Conservation (phyloP, 202 grass and related monocot genomes). For the Cymbopogon flexuosus region DNA sequence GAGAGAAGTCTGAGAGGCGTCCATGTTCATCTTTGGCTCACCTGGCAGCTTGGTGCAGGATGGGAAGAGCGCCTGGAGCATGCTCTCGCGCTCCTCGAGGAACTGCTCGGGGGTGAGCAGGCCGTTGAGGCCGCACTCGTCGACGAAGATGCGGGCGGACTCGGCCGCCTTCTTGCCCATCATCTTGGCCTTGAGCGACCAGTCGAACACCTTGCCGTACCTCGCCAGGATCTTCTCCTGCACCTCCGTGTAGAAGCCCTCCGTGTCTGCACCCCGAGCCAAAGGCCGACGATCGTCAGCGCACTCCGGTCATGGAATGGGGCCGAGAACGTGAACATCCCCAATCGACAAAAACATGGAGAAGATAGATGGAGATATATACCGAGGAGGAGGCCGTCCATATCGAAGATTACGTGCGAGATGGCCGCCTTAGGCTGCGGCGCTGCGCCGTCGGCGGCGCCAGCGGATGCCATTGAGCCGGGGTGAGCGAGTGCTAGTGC, state of each 20-base stretch:
- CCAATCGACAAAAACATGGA: not conserved
- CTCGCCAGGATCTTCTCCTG: slow-evolving; percentile 81
- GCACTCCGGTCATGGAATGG: not conserved
- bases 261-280: slow-evolving; percentile 37
- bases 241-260: slow-evolving; percentile 86
- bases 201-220: slow-evolving; percentile 83
- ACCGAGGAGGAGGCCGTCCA: slow-evolving; percentile 92
- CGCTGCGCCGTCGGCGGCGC: not conserved
- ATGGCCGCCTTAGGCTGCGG: slow-evolving; percentile 21
- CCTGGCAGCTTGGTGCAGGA: slow-evolving; percentile 64
- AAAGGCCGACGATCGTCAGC: not conserved
- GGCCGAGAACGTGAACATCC: not conserved
- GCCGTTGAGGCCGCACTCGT: slow-evolving; percentile 56
- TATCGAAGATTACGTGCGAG: slow-evolving; percentile 90
- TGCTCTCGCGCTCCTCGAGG: slow-evolving; percentile 63
- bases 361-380: not conserved
- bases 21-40: slow-evolving; percentile 6
- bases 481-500: not conserved
- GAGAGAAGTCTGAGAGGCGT: not conserved
- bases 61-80: slow-evolving; percentile 13
- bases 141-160: slow-evolving; percentile 74
- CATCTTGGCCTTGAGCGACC: slow-evolving; percentile 86
- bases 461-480: slow-evolving; percentile 27
- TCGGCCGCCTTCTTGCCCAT: slow-evolving; percentile 85
- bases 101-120: slow-evolving; percentile 77